phyloP scores from a whole-genome alignment of 331 rosid genomes.

The Dryas integrifolia region DNA sequence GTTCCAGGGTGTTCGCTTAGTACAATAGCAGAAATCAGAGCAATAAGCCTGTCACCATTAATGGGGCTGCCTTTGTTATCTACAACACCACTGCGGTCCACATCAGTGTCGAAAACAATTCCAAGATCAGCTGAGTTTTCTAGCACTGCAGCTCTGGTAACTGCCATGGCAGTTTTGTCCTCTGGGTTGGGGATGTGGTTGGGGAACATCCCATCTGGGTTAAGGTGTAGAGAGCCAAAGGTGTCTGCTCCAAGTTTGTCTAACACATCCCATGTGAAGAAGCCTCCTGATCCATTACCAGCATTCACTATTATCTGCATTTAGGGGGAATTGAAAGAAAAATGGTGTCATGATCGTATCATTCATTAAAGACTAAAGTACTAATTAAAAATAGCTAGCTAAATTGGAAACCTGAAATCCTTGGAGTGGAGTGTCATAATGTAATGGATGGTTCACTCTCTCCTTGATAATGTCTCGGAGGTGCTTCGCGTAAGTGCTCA shows the following conservation, averaged over 20 bases:
- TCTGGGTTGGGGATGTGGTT: slow-evolving; percentile 92
- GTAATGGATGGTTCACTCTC: slow-evolving; percentile 70
- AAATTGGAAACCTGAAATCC: slow-evolving; percentile 65
- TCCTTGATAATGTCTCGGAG: slow-evolving; percentile 71
- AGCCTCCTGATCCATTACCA: slow-evolving; percentile 96
- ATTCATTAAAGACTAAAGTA: neutral
- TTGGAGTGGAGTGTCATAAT: slow-evolving; percentile 73
- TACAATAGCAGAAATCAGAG: slow-evolving; percentile 81
- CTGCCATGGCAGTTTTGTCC: slow-evolving; percentile 79
- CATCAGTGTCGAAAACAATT: slow-evolving; percentile 84
- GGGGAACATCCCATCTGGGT: slow-evolving; percentile 91
- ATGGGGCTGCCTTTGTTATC: slow-evolving; percentile 69
- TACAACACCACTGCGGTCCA: slow-evolving; percentile 81
- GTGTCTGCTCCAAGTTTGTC: slow-evolving; percentile 94
- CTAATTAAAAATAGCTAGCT: neutral
- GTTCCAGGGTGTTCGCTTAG: slow-evolving; percentile 71
- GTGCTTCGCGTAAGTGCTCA: slow-evolving; percentile 68
- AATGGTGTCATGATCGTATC: neutral
- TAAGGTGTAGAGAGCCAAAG: slow-evolving; percentile 80
- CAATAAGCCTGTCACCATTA: slow-evolving; percentile 80
- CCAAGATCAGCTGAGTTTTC: slow-evolving; percentile 71
- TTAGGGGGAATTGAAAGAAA: neutral
- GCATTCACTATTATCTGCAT: slow-evolving; percentile 85
- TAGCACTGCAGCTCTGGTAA: slow-evolving; percentile 67
- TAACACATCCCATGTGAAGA: slow-evolving; percentile 79